A percentile compares a stretch with the other conserved stretches of the same genome.
Conservation (phyloP, 176 grass and related monocot species). For the Oryza rufipogon region DNA sequence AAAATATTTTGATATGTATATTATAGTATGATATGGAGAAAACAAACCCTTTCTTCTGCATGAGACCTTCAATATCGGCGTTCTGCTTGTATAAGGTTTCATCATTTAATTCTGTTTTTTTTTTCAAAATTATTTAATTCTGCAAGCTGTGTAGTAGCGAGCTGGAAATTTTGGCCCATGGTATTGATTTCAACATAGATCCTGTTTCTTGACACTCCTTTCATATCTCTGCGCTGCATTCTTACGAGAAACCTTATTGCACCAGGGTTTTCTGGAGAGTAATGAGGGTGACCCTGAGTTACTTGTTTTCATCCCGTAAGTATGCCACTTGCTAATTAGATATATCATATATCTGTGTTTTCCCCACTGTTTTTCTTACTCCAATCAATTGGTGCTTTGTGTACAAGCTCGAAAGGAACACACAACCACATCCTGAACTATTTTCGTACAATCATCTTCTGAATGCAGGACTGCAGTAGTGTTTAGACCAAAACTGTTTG, state of each 20-base stretch:
- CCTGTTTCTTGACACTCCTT: conserved; percentile 18
- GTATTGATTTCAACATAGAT: conserved; percentile 6
- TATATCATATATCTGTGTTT: not conserved
- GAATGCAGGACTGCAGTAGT: not conserved
- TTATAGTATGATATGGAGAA: not conserved
- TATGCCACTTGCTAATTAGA: conserved; percentile 43
- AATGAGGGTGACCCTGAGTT: conserved; percentile 97
- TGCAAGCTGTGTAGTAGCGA: not conserved
- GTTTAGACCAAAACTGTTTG: not conserved
- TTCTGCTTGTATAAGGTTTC: not conserved
- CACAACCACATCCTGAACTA: not conserved
- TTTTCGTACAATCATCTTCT: not conserved
- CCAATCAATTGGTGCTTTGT: conserved; percentile 22
- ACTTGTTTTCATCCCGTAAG: conserved; percentile 98
- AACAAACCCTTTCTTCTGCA: not conserved
- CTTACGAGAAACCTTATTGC: conserved; percentile 49
- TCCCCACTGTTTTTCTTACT: not conserved
- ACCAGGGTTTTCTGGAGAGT: conserved; percentile 91
- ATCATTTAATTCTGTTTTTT: conserved; percentile 5
- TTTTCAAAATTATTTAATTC: not conserved
- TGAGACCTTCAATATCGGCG: not conserved
- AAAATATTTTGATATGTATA: not conserved
- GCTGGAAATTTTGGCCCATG: not conserved
- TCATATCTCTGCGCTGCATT: conserved; percentile 28
- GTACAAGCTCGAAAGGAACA: not conserved